A percentile compares a stretch with the other conserved stretches of the same genome.
phyloP scores from a whole-genome alignment of 2,329 filamentous ascomycete species.

The Pseudomassariella vexata region DNA sequence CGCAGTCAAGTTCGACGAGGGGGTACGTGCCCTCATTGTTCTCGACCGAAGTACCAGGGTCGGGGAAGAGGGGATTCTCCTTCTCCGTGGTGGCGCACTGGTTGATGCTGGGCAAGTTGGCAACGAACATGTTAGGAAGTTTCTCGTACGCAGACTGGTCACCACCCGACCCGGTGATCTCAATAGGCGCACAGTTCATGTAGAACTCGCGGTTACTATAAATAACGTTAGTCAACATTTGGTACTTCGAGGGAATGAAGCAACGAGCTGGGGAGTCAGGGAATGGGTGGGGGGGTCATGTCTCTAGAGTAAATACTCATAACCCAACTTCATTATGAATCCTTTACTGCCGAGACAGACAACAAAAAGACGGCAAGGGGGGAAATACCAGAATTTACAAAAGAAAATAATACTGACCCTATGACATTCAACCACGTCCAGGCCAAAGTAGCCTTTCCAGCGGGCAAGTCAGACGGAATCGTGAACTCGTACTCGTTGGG shows the following conservation, averaged over 20 bases:
- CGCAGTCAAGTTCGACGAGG: conserved; percentile 14
- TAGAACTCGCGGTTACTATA: conserved; percentile 97
- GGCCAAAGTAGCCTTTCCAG: conserved; percentile 74
- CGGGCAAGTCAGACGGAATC: conserved; percentile 64
- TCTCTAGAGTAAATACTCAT: too few relatives aligned
- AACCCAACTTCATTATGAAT: too few relatives aligned
- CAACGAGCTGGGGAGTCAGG: too few relatives aligned
- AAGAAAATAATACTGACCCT: too few relatives aligned
- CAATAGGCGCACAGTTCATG: conserved; percentile 86
- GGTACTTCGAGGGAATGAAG: too few relatives aligned
- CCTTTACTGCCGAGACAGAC: too few relatives aligned
- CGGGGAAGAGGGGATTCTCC: conserved; percentile 62
- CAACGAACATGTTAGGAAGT: conserved; percentile 71
- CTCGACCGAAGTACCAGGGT: conserved; percentile 56
- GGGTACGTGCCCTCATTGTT: conserved; percentile 30
- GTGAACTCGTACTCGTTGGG: conserved; percentile 61
- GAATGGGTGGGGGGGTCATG: too few relatives aligned
- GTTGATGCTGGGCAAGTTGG: conserved; percentile 53
- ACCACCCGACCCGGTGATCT: conserved; percentile 50
- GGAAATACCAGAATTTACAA: too few relatives aligned
- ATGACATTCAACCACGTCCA: conserved; percentile 96
- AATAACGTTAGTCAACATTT: too few relatives aligned
- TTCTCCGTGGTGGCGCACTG: conserved; percentile 43
- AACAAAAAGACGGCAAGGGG: too few relatives aligned
- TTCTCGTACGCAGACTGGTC: conserved; percentile 46